Percentiles rank a stretch among this genome's conserved stretches.
Evolutionary conservation across 257 asterid genomes (phyloP).

Genomic region (Solanum megistacrolobum): DNA sequence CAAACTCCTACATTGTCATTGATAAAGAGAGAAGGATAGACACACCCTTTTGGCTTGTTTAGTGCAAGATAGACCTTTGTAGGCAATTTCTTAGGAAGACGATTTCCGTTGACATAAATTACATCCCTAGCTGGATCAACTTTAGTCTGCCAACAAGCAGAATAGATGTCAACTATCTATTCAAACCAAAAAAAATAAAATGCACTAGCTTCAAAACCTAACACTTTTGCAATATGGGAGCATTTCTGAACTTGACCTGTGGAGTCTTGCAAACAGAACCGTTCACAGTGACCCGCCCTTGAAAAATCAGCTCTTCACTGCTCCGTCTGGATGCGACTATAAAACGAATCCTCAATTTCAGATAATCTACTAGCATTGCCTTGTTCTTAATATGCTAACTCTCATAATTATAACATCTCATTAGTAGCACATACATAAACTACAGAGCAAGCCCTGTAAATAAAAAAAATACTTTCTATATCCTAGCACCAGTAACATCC

Average conservation of each 20-base stretch:
- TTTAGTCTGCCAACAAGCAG: conserved; percentile 55
- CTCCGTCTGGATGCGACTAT: conserved; percentile 97
- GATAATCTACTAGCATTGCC: background rate
- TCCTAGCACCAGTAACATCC: background rate
- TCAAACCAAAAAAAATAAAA: background rate
- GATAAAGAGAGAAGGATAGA: conserved; percentile 3
- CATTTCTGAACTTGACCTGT: conserved; percentile 42
- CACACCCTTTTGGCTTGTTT: conserved; percentile 99
- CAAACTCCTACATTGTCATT: background rate
- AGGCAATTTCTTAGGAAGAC: conserved; percentile 80
- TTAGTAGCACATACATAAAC: background rate
- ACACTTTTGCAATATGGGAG: background rate
- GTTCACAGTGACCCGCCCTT: conserved; percentile 87
- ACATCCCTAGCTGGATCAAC: conserved; percentile 87
- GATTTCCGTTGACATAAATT: conserved; percentile 79
- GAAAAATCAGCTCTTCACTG: conserved; percentile 84
- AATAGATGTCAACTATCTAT: conserved; percentile 1
- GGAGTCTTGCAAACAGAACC: conserved; percentile 92
- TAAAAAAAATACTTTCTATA: background rate
- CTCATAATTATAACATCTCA: background rate
- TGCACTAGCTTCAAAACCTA: background rate
- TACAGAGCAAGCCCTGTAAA: background rate
- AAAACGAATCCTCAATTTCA: conserved; percentile 7
- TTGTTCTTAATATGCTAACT: too few species aligned
- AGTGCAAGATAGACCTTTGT: conserved; percentile 90